Conservation (phyloP, 495 filamentous ascomycete species). For the Neurospora tetraspora region DNA sequence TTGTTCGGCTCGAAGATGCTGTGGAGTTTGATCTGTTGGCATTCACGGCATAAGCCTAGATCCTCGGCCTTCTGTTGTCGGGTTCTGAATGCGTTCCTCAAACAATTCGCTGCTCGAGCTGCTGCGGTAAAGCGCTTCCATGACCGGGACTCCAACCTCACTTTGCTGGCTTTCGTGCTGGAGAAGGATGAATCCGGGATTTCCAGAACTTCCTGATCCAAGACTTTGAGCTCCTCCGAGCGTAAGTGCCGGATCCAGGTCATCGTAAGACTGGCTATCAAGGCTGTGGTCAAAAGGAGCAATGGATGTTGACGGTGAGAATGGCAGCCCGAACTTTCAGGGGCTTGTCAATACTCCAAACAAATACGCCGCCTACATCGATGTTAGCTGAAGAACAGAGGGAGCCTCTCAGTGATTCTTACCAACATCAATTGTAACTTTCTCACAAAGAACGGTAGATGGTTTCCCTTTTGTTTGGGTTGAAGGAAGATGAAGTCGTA, state of each 20-base stretch:
- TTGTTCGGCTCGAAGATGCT: neutral
- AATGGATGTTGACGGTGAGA: neutral
- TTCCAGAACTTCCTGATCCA: neutral
- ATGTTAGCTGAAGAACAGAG: neutral
- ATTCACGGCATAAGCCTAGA: neutral
- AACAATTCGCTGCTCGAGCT: neutral
- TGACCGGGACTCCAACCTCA: neutral
- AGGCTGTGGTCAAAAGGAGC: neutral
- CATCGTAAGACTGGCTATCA: neutral
- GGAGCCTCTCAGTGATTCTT: neutral
- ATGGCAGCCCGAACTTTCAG: neutral
- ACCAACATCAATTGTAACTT: neutral
- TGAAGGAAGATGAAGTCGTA: neutral
- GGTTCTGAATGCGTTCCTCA: neutral
- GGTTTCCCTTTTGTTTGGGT: neutral
- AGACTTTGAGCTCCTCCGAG: neutral
- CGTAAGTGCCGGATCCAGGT: neutral
- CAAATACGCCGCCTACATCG: neutral
- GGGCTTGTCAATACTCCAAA: neutral
- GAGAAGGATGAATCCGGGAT: neutral
- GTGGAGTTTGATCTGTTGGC: neutral
- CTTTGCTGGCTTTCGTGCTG: neutral
- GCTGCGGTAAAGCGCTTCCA: neutral
- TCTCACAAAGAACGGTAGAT: neutral
- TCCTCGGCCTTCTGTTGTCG: neutral